Conservation (phyloP, 805 yeast species). For the Cyberlindnera mississippiensis region DNA sequence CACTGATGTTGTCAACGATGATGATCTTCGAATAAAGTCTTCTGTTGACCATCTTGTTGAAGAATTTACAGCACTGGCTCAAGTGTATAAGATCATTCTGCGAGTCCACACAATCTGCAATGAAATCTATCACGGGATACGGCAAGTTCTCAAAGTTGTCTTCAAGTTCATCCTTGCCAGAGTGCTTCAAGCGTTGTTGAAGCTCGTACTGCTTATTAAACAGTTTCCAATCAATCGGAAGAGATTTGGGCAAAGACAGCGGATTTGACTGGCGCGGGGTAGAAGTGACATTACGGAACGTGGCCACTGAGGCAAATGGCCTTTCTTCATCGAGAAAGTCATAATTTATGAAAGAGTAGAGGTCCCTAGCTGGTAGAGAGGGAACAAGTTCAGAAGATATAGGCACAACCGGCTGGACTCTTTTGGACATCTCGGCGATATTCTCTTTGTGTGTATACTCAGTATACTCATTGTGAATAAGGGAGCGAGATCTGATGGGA, state of each 20-base stretch:
- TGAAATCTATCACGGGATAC: conserved; percentile 27
- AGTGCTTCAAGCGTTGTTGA: conserved; percentile 18
- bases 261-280: conserved; percentile 26
- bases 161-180: conserved; percentile 10
- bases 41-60: conserved; percentile 26
- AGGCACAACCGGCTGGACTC: neutral
- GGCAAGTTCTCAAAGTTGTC: conserved; percentile 29
- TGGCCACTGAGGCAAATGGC: conserved; percentile 1
- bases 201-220: conserved; percentile 27
- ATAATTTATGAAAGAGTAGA: conserved; percentile 25
- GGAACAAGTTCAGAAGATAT: conserved; percentile 16
- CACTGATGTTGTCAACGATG: conserved; percentile 24
- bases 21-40: conserved; percentile 26
- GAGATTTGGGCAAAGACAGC: conserved; percentile 24
- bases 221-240: conserved; percentile 29
- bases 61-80: conserved; percentile 25
- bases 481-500: too few relatives aligned
- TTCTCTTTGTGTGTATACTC: too few relatives aligned
- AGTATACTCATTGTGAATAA: too few relatives aligned
- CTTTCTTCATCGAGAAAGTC: conserved; percentile 22
- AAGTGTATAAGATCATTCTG: conserved; percentile 27
- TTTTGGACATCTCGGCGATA: too few relatives aligned
- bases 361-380: conserved; percentile 7
- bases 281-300: conserved; percentile 26
- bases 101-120: conserved; percentile 26